Base-by-base conservation (phyloP, 1,284 basidiomycete genomes). In the Fomes fomentarius region DNA sequence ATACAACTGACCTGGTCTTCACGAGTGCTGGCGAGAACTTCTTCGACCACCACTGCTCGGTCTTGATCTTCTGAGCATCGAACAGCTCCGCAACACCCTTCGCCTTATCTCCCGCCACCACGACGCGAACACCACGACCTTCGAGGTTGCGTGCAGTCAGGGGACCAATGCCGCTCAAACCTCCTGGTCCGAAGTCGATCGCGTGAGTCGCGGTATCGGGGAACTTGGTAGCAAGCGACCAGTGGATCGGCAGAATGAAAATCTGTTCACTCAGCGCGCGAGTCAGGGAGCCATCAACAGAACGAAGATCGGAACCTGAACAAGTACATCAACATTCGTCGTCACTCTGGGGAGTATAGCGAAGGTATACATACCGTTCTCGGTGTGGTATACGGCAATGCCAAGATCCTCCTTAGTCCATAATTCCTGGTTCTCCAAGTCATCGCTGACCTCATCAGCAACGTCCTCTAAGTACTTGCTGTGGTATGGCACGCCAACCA, bases 181-280 rank as follows among this genome's bases (percentile, higher is more conserved):
- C 96, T 60, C 96, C 96, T 1, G 96, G 94, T 54, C 96, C 97
- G 69, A 99, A 98, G 74, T 98, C 97, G 64, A 99, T 76, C 6
- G 93, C 90, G 71, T 99, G 96, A 4, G 96, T 98, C 0, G 95
- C 94, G 9, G 87, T 82, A 52, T 88, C 80, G 1, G 94, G 91
- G 83, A 96, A 97, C 65, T 87, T 79, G 31, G 92, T 95, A 4
- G 95, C 95, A 69, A 89, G 87, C 45, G 81, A 77, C 97, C 97
- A 99, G 75, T 96, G 89, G 64, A 99, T 96, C 19, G 91, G 93
- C 47, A 82, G 82, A 4, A 88, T 92, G 72, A 97, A 96, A 68
- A 99, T 96, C 72, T 97, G 96, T 63, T 94, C 91, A 71, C 89
- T 94, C 25, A 98, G 81, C 1, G 91, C 91, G 28, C 84, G 82